A percentile compares a stretch with the other conserved stretches of the same genome.
These are phyloP conservation scores for Crithidia mellificae DNA, from an alignment of 208 protist species.

Conservation along the genomic window DNA sequence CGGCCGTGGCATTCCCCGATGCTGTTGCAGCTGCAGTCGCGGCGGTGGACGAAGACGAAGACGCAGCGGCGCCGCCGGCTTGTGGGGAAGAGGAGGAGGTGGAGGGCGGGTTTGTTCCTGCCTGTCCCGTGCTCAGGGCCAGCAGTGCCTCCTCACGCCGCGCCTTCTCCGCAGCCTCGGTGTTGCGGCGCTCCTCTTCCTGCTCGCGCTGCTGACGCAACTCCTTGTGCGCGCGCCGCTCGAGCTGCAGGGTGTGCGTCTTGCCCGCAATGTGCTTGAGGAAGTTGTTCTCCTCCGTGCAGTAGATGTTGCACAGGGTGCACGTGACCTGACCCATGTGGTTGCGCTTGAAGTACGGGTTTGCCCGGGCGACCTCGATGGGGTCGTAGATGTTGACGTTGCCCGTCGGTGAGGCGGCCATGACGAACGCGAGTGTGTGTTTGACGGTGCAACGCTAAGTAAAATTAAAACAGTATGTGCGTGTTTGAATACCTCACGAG, in stretches of 20 bases:
- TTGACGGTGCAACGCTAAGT: too few relatives aligned
- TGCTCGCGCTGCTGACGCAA: slow-evolving; percentile 53
- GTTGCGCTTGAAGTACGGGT: slow-evolving; percentile 83
- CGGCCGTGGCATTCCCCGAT: background rate
- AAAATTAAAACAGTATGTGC: too few relatives aligned
- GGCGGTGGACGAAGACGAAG: slow-evolving; percentile 10
- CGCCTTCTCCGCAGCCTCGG: slow-evolving; percentile 43
- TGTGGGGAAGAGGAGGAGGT: too few relatives aligned
- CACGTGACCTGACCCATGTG: slow-evolving; percentile 84
- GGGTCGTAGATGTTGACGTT: slow-evolving; percentile 60
- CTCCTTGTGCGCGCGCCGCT: slow-evolving; percentile 61
- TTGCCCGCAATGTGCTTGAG: slow-evolving; percentile 79
- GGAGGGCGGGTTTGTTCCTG: too few relatives aligned
- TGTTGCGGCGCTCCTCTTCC: slow-evolving; percentile 62
- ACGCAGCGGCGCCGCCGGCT: background rate
- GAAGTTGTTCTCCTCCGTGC: slow-evolving; percentile 82
- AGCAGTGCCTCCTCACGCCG: slow-evolving; percentile 47
- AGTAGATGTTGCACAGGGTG: slow-evolving; percentile 78
- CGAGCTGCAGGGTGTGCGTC: slow-evolving; percentile 69
- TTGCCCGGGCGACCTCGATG: slow-evolving; percentile 44
- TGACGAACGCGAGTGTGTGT: too few relatives aligned
- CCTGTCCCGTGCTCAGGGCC: slow-evolving; percentile 35
- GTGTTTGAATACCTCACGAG: too few relatives aligned
- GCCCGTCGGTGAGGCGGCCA: slow-evolving; percentile 5
- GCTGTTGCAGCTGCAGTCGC: background rate